Evolutionary conservation across 2,329 filamentous ascomycete species (phyloP), one percentile per base, ranked within the genome.

Genomic region (Cadophora sp.): DNA sequence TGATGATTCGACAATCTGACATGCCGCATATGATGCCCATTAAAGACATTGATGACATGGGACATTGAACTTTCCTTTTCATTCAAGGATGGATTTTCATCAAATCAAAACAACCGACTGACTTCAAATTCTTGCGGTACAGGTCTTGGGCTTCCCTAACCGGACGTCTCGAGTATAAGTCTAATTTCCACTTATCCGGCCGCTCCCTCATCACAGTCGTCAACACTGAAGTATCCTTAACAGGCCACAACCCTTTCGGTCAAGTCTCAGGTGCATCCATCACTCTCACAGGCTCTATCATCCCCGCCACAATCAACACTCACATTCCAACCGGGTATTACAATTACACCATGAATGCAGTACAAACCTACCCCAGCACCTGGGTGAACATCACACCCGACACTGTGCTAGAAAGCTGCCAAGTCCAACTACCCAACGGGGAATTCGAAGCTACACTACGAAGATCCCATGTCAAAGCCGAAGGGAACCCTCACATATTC

Each of bases 131-230:
- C 24, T 30, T 24, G 8, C 6, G 8, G 9, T 27, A 16, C 24
- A 53, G 50, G 50, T 53, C 50, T n/a, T 53, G 50, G 50, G 50
- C 50, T 8, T 53, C 50, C n/a, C 50, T 53, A 18, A 53, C 50
- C 14, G 50, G 50, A 18, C 50, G 50, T 33, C 50, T 53, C 24
- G 50, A 53, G 18, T 33, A 53, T 16, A n/a, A 53, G 27, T 18
- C 14, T 11, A 53, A 53, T 18, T 53, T 53, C 50, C 24, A 53
- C 50, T 16, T 33, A 18, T 53, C 50, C 24, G 50, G 50, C 6
- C 50, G 24, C 5, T 53, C 50, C 18, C 50, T 53, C 27, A 53
- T 53, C 24, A 53, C 50, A 1, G 27, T 53, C 2, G 16, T 33
- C 24, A 16, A 53, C 24, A 53, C 24, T 14, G 11, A 53, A 8